Evolutionary conservation across 257 asterid genomes (phyloP).

Genomic region (Nicotiana benthamiana): DNA sequence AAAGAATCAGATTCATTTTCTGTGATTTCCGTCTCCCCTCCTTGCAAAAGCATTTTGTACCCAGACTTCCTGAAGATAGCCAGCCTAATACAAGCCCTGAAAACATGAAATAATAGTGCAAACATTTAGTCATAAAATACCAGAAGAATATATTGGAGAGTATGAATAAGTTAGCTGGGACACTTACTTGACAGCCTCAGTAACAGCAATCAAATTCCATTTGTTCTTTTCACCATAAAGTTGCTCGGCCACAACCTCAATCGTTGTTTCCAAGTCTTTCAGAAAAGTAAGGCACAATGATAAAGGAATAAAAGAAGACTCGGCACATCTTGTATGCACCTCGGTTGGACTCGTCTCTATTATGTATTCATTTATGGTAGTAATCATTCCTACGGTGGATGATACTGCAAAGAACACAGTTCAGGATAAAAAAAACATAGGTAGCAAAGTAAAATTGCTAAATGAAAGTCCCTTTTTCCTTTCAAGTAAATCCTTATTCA

Average conservation of each 20-base stretch:
- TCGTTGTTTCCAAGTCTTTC: constrained; percentile 88
- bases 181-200: constrained; percentile 72
- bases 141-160: not conserved
- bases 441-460: not conserved
- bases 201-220: constrained; percentile 78
- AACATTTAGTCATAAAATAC: not conserved
- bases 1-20: constrained; percentile 26
- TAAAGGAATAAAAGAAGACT: constrained; percentile 57
- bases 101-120: not conserved
- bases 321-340: constrained; percentile 26
- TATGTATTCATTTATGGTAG: constrained; percentile 72
- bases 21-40: constrained; percentile 62
- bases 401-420: constrained; percentile 49
- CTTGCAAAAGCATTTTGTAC: constrained; percentile 85
- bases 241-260: constrained; percentile 88
- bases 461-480: not conserved
- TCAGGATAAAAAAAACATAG: not conserved
- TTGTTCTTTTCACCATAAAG: constrained; percentile 72
- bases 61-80: constrained; percentile 53
- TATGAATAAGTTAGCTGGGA: not conserved
- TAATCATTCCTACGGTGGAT: constrained; percentile 65
- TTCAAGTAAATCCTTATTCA: not conserved
- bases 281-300: constrained; percentile 75
- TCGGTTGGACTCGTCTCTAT: constrained; percentile 49
- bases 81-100: constrained; percentile 76